Evolutionary conservation across 2,329 filamentous ascomycete genomes (phyloP).

Genomic region (Colletotrichum incanum): DNA sequence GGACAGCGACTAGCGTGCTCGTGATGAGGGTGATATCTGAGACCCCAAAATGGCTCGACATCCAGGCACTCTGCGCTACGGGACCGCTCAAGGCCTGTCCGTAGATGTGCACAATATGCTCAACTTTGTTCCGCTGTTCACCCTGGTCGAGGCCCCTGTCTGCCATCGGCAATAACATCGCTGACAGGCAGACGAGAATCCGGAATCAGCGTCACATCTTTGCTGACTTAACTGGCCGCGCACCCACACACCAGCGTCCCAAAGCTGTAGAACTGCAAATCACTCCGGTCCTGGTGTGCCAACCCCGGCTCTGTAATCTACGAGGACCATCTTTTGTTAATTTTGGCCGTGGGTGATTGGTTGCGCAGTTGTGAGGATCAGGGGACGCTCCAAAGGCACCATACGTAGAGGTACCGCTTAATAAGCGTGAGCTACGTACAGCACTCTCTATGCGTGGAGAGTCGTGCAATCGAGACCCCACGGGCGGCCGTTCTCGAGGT

Average conservation of each 20-base stretch:
- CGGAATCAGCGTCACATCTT: conserved; percentile 6
- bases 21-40: background rate
- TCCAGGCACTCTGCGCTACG: background rate
- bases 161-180: background rate
- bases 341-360: background rate
- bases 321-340: background rate
- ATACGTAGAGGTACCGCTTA: background rate
- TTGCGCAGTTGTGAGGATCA: background rate
- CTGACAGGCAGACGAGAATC: conserved; percentile 22
- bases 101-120: conserved; percentile 25
- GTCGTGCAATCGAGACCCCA: background rate
- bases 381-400: background rate
- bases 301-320: conserved; percentile 2
- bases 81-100: background rate
- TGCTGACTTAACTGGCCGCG: background rate
- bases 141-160: background rate
- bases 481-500: background rate
- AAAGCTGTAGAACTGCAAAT: conserved; percentile 31
- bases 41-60: conserved; percentile 4
- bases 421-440: background rate
- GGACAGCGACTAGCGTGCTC: background rate
- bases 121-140: background rate
- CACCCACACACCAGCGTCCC: conserved; percentile 2
- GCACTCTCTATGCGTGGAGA: background rate
- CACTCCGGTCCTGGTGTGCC: background rate